A percentile compares a stretch with the other conserved stretches of the same genome.
Conservation (phyloP, 129 eudicot species). For the Tanacetum coccineum region DNA sequence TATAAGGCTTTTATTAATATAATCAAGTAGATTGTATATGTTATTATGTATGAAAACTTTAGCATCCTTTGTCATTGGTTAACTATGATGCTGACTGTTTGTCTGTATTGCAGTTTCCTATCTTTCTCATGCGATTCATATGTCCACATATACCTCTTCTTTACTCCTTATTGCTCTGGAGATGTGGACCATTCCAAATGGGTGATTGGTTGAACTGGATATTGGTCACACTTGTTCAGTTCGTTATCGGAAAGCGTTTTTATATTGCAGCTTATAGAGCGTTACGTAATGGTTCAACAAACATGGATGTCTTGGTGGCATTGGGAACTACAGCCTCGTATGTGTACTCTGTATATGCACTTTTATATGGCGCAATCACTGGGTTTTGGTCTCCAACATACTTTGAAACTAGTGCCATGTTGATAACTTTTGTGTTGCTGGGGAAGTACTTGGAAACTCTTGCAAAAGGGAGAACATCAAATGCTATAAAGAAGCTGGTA, state of each 20-base stretch:
- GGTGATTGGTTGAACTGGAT: slow-evolving; percentile 98
- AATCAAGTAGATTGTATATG: not conserved
- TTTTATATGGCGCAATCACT: slow-evolving; percentile 83
- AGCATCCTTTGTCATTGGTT: slow-evolving; percentile 3
- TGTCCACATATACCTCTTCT: slow-evolving; percentile 88
- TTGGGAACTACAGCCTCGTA: slow-evolving; percentile 95
- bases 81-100: slow-evolving; percentile 16
- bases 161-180: slow-evolving; percentile 71
- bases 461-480: slow-evolving; percentile 97
- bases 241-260: slow-evolving; percentile 88
- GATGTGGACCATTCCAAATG: slow-evolving; percentile 92
- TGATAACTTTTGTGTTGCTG: slow-evolving; percentile 82
- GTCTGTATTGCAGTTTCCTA: slow-evolving; percentile 57
- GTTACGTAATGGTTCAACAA: slow-evolving; percentile 84
- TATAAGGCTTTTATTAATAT: not conserved
- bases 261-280: slow-evolving; percentile 98
- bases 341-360: slow-evolving; percentile 82
- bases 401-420: slow-evolving; percentile 97
- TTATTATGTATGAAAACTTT: not conserved
- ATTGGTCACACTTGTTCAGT: slow-evolving; percentile 75
- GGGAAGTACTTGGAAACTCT: slow-evolving; percentile 92
- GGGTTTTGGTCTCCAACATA: slow-evolving; percentile 97
- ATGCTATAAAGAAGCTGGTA: slow-evolving; percentile 90
- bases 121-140: slow-evolving; percentile 77
- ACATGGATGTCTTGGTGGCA: slow-evolving; percentile 98